Evolutionary conservation across 768 basidiomycete species (phyloP), one percentile per base, ranked within the genome.

Genomic region (Serendipita vermifera): DNA sequence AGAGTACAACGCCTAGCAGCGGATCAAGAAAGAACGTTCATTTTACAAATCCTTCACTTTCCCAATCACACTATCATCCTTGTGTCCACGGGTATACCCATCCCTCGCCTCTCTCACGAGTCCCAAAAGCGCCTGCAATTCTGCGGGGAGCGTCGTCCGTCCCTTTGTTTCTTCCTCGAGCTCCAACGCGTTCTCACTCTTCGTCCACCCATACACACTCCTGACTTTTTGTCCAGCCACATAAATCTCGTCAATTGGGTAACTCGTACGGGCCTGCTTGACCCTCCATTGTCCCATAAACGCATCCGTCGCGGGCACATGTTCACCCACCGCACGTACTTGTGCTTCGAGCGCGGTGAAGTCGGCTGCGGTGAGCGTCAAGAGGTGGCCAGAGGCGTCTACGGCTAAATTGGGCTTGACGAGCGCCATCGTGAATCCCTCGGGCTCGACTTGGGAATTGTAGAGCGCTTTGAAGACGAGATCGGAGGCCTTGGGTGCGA

Each of bases 361-460:
- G 40, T 56, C 55, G 55, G 55, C 20, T 24, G n/a, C 32, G 24
- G 38, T 22, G 36, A 56, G 38, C 6, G n/a, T 39, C 14, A 56
- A 40, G n/a, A 17, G 14, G 26, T 29, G 35, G 15, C 55, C 55
- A 27, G 38, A 31, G 38, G 55, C 55, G 40, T 56, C 55, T 24
- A 56, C 40, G 39, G 22, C 35, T 15, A 31, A 40, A 22, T 27
- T 20, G 3, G 55, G 55, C 24, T 39, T 41, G 55, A 56, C 41
- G 20, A 56, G 40, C 20, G 55, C 55, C 38, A 56, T 17, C 27
- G 55, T 56, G 29, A 56, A 56, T 22, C 55, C 55, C 31, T 56
- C 55, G 3, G 55, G 55, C 29, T 43, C 40, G 39, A 56, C 55
- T 11, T 26, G 55, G 6, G 55, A 41, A 24, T 32, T 43, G 39